Conservation (phyloP, 129 eudicot species). For the Pittosporum tobira region DNA sequence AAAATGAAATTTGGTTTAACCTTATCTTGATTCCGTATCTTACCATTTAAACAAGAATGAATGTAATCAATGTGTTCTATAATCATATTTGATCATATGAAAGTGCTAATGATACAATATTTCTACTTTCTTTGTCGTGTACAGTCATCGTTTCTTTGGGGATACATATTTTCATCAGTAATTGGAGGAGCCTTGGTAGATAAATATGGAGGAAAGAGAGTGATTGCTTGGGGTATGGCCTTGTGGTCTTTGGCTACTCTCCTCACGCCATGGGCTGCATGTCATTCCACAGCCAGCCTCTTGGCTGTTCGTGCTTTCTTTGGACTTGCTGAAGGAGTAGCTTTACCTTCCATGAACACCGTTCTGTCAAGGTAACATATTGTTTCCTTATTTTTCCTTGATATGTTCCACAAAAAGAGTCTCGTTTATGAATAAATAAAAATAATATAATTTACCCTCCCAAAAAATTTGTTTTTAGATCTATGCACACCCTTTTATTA, state of each 20-base stretch:
- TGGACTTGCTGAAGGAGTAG: slow-evolving; percentile 97
- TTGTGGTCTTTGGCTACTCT: slow-evolving; percentile 92
- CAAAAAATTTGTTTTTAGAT: too few relatives aligned
- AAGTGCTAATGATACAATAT: neutral
- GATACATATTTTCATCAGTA: slow-evolving; percentile 85
- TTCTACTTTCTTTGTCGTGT: slow-evolving; percentile 11
- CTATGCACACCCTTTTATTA: too few relatives aligned
- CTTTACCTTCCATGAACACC: slow-evolving; percentile 86
- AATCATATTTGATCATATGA: neutral
- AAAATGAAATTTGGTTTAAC: slow-evolving; percentile 4
- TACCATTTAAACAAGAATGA: neutral
- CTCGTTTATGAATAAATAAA: too few relatives aligned
- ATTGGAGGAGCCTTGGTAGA: slow-evolving; percentile 96
- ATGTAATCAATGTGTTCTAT: neutral
- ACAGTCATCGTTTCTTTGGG: slow-evolving; percentile 97
- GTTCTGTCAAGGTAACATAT: slow-evolving; percentile 61
- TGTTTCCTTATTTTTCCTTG: too few relatives aligned
- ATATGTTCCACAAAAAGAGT: too few relatives aligned
- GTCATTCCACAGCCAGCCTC: slow-evolving; percentile 71
- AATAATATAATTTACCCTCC: too few relatives aligned
- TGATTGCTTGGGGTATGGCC: slow-evolving; percentile 85
- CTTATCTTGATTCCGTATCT: neutral
- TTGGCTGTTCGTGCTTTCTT: slow-evolving; percentile 79
- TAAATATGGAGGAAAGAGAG: slow-evolving; percentile 81
- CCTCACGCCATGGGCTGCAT: slow-evolving; percentile 95